phyloP scores from a whole-genome alignment of 768 basidiomycete genomes.

The Crucibulum laeve region DNA sequence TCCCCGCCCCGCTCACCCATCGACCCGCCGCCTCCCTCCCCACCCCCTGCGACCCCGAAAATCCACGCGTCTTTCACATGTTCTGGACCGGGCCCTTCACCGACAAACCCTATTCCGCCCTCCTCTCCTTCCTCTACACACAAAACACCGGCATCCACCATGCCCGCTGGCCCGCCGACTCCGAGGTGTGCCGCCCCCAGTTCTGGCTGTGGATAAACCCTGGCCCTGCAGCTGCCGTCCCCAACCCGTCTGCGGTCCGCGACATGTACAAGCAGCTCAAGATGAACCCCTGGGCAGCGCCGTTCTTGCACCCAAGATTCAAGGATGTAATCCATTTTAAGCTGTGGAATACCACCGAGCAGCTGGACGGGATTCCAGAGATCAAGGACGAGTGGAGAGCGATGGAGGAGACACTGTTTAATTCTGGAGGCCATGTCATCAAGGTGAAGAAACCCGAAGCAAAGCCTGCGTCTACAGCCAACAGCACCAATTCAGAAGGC shows the following conservation, averaged over 20 bases:
- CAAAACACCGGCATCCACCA: slow-evolving; percentile 85
- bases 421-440: slow-evolving; percentile 79
- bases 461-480: slow-evolving; percentile 21
- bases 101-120: slow-evolving; percentile 92
- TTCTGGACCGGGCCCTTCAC: slow-evolving; percentile 98
- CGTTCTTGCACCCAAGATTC: slow-evolving; percentile 88
- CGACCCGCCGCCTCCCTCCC: slow-evolving; percentile 34
- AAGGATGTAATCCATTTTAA: slow-evolving; percentile 87
- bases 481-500: slow-evolving; percentile 49
- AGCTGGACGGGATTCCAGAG: slow-evolving; percentile 83
- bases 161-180: slow-evolving; percentile 30
- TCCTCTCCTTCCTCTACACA: slow-evolving; percentile 89
- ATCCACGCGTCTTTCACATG: slow-evolving; percentile 87
- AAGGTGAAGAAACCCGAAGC: slow-evolving; percentile 41
- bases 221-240: slow-evolving; percentile 80
- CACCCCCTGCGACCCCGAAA: slow-evolving; percentile 64
- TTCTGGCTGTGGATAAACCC: slow-evolving; percentile 98
- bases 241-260: slow-evolving; percentile 68
- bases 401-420: slow-evolving; percentile 74
- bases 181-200: slow-evolving; percentile 73
- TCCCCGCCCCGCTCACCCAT: slow-evolving; percentile 44
- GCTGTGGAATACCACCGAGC: slow-evolving; percentile 96
- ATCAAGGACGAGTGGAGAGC: slow-evolving; percentile 85
- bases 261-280: slow-evolving; percentile 84
- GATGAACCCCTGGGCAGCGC: slow-evolving; percentile 84